Base-by-base conservation (phyloP, 257 asterid species). In the Fraxinus anomala region DNA sequence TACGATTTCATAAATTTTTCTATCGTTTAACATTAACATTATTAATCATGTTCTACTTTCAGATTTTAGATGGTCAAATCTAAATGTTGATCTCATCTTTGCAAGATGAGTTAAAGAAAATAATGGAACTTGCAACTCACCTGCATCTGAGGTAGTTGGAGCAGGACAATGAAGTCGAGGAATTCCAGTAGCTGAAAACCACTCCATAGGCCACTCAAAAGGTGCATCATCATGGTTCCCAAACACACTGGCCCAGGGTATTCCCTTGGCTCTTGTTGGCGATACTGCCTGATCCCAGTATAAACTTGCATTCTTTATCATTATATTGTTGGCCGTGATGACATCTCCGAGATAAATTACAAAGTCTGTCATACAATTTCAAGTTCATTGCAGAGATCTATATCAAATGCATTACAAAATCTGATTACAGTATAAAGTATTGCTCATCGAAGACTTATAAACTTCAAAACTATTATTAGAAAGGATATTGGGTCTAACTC, bases 191-290 rank as follows among this genome's bases (percentile, higher is more conserved):
- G 86, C 69, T 3, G 98, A 90, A 85, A 95, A 93, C 99, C 98
- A 95, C 23, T 93, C 97, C 73, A 93, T 59, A n/a, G 98, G 98
- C 98, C 98, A 95, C 79, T 83, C 94, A 39, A 93, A 93, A 14
- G 91, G 77, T 19, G 94, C 92, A 83, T 95, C 98, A n/a, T 93
- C 99, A 56, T 95, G 98, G 83, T 95, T 95, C 2, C 97, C 99
- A 3, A 95, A 93, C 30, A 95, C 81, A 30, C 89, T 87, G 78
- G 94, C 89, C 91, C 95, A 93, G 17, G 97, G 97, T 72, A 90
- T 87, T 63, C 92, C 88, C 40, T 94, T 80, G 47, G 72, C 80
- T 84, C 91, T 86, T 16, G 98, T 80, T 12, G 98, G 97, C 5
- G 96, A 89, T 68, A 93, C 39, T 6, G 99, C 98, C 73, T 85